A percentile compares a stretch with the other conserved stretches of the same genome.
Evolutionary conservation across 2,329 filamentous ascomycete genomes (phyloP).

Genomic region (Corynespora cassiicola): DNA sequence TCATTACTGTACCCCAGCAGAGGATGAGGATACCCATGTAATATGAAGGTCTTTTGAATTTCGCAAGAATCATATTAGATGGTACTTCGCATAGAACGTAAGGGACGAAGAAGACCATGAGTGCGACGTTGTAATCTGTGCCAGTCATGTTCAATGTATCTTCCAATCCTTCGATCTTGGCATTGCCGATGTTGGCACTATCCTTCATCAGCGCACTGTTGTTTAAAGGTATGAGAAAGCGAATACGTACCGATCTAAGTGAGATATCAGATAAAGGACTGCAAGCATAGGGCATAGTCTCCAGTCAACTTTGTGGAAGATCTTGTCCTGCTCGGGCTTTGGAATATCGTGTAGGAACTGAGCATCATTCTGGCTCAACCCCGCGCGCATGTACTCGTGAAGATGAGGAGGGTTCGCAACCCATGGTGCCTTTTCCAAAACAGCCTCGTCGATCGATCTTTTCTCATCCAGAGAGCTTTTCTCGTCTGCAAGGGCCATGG

Average conservation of each 20-base stretch:
- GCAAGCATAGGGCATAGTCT: constrained; percentile 27
- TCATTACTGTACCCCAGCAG: constrained; percentile 50
- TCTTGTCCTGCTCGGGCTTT: constrained; percentile 26
- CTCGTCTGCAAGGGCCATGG: no score
- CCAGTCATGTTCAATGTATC: constrained; percentile 43
- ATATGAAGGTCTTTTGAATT: constrained; percentile 55
- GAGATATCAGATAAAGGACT: constrained; percentile 36
- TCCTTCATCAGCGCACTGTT: not conserved
- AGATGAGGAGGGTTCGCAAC: constrained; percentile 12
- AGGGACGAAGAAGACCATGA: constrained; percentile 67
- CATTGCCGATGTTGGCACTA: constrained; percentile 53
- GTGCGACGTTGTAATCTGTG: constrained; percentile 67
- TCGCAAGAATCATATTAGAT: constrained; percentile 65
- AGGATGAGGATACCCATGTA: constrained; percentile 50
- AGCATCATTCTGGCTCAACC: constrained; percentile 30
- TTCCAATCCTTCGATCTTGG: constrained; percentile 38
- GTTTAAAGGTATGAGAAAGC: no score
- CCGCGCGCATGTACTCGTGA: constrained; percentile 13
- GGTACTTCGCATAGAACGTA: constrained; percentile 53
- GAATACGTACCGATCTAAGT: constrained; percentile 27
- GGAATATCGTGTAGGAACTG: constrained; percentile 30
- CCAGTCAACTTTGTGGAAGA: constrained; percentile 31
- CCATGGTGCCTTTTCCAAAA: constrained; percentile 8
- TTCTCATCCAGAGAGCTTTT: constrained; percentile 4
- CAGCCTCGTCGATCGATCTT: constrained; percentile 2